Conservation (phyloP, 768 basidiomycete genomes). For the Trametes cingulata region DNA sequence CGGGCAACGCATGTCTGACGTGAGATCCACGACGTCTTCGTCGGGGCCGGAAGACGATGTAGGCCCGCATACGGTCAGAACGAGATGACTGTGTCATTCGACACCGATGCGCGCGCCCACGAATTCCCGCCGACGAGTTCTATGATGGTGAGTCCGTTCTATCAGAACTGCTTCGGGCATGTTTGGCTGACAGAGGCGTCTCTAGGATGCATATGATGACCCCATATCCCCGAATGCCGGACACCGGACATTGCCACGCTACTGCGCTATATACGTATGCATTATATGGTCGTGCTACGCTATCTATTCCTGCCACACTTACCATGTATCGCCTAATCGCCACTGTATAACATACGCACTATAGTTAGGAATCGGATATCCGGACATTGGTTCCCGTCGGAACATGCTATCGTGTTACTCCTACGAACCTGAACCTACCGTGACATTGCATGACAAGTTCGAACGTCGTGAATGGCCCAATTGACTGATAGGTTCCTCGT, state of each 20-base stretch:
- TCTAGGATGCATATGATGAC: neutral
- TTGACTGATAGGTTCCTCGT: slow-evolving; percentile 12
- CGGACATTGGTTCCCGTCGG: neutral
- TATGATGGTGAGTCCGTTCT: slow-evolving; percentile 8
- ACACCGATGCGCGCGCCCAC: slow-evolving; percentile 15
- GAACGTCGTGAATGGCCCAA: neutral
- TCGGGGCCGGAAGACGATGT: slow-evolving; percentile 23
- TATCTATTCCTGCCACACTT: slow-evolving; percentile 12
- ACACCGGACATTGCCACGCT: slow-evolving; percentile 2
- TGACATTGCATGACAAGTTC: slow-evolving; percentile 1
- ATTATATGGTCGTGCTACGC: neutral
- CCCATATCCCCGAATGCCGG: neutral
- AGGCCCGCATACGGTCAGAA: slow-evolving; percentile 5
- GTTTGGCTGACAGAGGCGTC: neutral
- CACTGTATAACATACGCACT: slow-evolving; percentile 17
- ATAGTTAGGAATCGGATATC: neutral
- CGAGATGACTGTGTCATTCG: slow-evolving; percentile 10
- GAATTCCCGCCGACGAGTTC: neutral
- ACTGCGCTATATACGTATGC: neutral
- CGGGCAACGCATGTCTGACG: slow-evolving; percentile 28
- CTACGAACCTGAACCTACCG: neutral
- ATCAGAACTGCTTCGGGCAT: neutral
- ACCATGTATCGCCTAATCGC: slow-evolving; percentile 20
- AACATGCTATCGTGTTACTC: neutral
- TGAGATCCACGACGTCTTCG: slow-evolving; percentile 28